Evolutionary conservation across 2,329 filamentous ascomycete species (phyloP).

Genomic region (Metarhizium album): DNA sequence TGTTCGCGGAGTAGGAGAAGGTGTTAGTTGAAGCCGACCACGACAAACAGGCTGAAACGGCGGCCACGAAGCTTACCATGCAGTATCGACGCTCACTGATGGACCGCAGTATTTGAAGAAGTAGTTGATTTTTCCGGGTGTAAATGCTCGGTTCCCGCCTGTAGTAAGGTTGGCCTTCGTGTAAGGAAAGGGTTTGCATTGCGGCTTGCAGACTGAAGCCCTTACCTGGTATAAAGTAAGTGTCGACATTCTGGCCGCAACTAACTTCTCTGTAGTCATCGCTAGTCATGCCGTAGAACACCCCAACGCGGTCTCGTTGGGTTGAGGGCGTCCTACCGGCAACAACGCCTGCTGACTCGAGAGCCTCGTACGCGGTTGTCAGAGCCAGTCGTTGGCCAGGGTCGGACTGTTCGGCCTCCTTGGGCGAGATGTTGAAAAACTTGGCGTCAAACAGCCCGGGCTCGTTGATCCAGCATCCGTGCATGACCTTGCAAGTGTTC

Average conservation of each 20-base stretch:
- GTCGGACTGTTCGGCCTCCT: constrained; percentile 50
- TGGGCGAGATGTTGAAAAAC: constrained; percentile 63
- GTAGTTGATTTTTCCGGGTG: constrained; percentile 3
- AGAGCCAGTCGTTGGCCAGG: constrained; percentile 22
- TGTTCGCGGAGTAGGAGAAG: constrained; percentile 3
- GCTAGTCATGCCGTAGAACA: constrained; percentile 1
- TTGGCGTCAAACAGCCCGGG: constrained; percentile 54
- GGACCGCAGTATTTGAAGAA: not conserved
- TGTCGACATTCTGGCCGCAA: constrained; percentile 2
- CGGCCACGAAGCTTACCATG: not conserved
- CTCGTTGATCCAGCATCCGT: constrained; percentile 40
- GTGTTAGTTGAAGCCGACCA: not conserved
- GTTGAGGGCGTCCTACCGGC: not conserved
- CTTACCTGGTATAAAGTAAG: constrained; percentile 30
- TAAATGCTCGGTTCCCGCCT: constrained; percentile 4
- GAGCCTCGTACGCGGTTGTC: not conserved
- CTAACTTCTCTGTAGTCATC: constrained; percentile 5
- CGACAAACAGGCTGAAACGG: not conserved
- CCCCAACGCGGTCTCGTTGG: not conserved
- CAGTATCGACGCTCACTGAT: not conserved
- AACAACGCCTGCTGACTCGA: not conserved
- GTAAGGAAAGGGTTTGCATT: too few relatives aligned
- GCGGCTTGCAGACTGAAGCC: too few relatives aligned
- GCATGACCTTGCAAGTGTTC: not conserved
- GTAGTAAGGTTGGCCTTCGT: too few relatives aligned